Evolutionary conservation across 2,329 filamentous ascomycete species (phyloP).

Genomic region (Claviceps sp.): DNA sequence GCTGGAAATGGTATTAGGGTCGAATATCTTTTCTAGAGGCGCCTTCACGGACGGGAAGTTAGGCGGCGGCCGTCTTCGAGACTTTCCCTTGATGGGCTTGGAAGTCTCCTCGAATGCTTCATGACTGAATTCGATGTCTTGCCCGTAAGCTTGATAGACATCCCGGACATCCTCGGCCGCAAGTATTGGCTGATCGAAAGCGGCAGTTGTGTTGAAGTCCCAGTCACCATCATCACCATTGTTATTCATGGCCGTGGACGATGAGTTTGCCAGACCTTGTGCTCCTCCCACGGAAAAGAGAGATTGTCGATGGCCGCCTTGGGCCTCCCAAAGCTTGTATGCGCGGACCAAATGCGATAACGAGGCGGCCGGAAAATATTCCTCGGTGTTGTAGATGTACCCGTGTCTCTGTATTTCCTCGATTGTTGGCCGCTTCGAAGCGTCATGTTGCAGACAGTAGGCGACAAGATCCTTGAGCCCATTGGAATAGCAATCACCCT

Average conservation of each 20-base stretch:
- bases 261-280: constrained; percentile 34
- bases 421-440: constrained; percentile 54
- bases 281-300: constrained; percentile 48
- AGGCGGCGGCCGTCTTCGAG: constrained; percentile 43
- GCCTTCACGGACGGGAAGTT: constrained; percentile 43
- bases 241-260: constrained; percentile 29
- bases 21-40: constrained; percentile 51
- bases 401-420: constrained; percentile 56
- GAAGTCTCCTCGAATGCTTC: constrained; percentile 35
- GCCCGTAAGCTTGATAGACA: constrained; percentile 48
- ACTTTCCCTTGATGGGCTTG: constrained; percentile 38
- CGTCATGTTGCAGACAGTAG: constrained; percentile 58
- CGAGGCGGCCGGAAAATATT: constrained; percentile 48
- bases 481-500: constrained; percentile 58
- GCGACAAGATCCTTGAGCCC: constrained; percentile 56
- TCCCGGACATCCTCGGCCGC: constrained; percentile 41
- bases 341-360: constrained; percentile 55
- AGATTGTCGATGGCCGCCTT: constrained; percentile 56
- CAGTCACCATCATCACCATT: constrained; percentile 35
- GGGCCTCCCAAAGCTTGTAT: constrained; percentile 63
- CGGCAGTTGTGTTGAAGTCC: constrained; percentile 54
- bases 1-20: constrained; percentile 50
- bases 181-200: constrained; percentile 47
- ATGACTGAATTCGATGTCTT: constrained; percentile 38
- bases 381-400: constrained; percentile 51